These are phyloP conservation scores for Fusarium sp. DNA, from an alignment of 2,329 filamentous ascomycete species.

Conservation along the genomic window DNA sequence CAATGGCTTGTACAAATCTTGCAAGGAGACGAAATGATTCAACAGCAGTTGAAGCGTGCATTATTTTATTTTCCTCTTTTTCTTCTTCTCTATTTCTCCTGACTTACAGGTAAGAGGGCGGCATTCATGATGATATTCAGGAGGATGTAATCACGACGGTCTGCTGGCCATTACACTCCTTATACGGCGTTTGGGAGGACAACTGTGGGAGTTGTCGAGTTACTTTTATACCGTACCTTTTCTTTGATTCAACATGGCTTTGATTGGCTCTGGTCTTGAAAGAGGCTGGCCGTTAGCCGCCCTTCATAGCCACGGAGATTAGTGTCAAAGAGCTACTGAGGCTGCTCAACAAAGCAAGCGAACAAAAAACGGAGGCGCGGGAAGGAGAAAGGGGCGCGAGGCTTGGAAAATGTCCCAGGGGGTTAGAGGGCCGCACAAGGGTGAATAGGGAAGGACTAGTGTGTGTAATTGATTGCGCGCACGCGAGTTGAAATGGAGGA, in stretches of 20 bases:
- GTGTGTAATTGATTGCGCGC: conserved; percentile 22
- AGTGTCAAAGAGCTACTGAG: conserved; percentile 6
- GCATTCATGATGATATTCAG: conserved; percentile 44
- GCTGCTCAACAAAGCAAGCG: conserved; percentile 6
- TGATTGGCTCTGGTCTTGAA: conserved; percentile 7
- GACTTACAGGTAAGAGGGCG: conserved; percentile 37
- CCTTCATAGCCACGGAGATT: background rate
- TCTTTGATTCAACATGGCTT: conserved; percentile 23
- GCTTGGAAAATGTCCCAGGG: conserved; percentile 44
- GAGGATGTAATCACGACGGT: conserved; percentile 54
- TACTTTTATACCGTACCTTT: conserved; percentile 30
- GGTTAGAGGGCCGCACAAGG: conserved; percentile 39
- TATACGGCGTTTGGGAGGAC: conserved; percentile 48
- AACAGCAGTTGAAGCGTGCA: conserved; percentile 12
- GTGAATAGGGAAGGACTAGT: conserved; percentile 31
- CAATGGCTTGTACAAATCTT: conserved; percentile 25
- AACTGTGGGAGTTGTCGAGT: conserved; percentile 45
- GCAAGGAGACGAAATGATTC: conserved; percentile 10
- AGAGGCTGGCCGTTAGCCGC: conserved; percentile 6
- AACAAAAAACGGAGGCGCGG: conserved; percentile 15
- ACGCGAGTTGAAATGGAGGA: conserved; percentile 4
- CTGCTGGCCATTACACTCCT: conserved; percentile 51
- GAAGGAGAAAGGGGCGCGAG: conserved; percentile 22
- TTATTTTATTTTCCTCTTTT: conserved; percentile 15
- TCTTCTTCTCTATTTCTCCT: conserved; percentile 29